phyloP scores from a whole-genome alignment of 2,329 filamentous ascomycete species.

The Catunica adiposa region DNA sequence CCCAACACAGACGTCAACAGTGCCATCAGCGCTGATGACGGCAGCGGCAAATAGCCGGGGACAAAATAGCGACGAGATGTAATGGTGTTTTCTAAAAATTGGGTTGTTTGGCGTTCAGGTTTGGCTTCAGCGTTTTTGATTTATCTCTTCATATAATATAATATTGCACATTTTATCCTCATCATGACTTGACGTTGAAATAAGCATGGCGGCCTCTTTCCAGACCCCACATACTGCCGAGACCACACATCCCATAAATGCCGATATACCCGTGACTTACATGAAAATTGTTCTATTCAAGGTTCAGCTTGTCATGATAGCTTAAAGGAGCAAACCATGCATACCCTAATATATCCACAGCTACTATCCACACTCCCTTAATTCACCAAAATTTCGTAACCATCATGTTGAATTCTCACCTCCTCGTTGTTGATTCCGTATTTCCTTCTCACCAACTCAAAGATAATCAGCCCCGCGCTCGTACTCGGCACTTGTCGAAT shows the following conservation, averaged over 20 bases:
- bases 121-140: background rate
- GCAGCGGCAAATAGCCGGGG: background rate
- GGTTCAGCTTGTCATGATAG: too few species aligned
- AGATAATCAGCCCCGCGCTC: slow-evolving; percentile 60
- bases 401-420: slow-evolving; percentile 49
- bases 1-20: background rate
- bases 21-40: background rate
- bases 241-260: too few species aligned
- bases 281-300: too few species aligned
- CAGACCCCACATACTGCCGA: too few species aligned
- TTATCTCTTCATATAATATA: background rate
- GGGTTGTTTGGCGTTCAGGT: background rate
- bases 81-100: background rate
- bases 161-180: background rate
- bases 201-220: too few species aligned
- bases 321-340: background rate
- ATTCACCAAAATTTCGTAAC: slow-evolving; percentile 51
- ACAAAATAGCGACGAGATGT: background rate
- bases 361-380: slow-evolving; percentile 17
- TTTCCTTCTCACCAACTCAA: slow-evolving; percentile 58
- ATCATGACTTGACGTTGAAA: background rate
- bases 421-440: slow-evolving; percentile 48
- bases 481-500: slow-evolving; percentile 62
- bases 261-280: too few species aligned
- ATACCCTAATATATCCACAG: background rate